Evolutionary conservation across 371 early-diverging fungal genomes (phyloP), one percentile per base, ranked within the genome.

Genomic region (Mucor sp.): DNA sequence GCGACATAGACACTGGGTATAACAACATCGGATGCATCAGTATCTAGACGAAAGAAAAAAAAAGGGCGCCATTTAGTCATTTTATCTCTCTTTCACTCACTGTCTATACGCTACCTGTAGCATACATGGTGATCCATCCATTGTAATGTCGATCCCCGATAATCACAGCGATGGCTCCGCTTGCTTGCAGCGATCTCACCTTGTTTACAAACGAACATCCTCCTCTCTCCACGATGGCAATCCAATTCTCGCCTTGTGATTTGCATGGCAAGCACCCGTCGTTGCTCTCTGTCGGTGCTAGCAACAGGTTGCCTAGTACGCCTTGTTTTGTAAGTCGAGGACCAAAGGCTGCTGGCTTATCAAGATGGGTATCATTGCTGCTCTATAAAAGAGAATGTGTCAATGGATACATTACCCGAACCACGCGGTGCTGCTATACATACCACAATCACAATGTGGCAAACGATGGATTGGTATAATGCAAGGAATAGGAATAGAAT

Each of bases 81-180:
- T 30, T 30, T 30, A 30, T 30, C 30, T 30, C 30, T 30, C 6
- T 30, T 30, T 30, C 2, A 4, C 30, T 4, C 30, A 6, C 2
- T 6, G 30, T 4, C 30, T 30, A 30, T 30, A 30, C 6, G 15
- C 78, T 84, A 88, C 91, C 91, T 68, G 91, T 85, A 19, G 96
- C 93, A 79, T 93, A 97, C 97, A 97, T 97, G 63, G 95, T 95
- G 62, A 96, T 85, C 66, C 94, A 89, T 27, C 89, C 87, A 65
- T 78, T 77, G 59, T 82, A 81, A 68, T 86, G 80, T 65, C 86
- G 86, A 80, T 96, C 96, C 35, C 97, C 97, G n/a, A 97, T 95
- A 21, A 96, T 84, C 12, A 96, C 96, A 1, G 93, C 96, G 6
- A 83, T 81, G 7, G 95, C 95, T 33, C 97, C 96, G 55, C 91